Percentiles rank a stretch among this genome's conserved stretches.
phyloP scores from a whole-genome alignment of 2,329 filamentous ascomycete genomes.

The Clonostachys chloroleuca region DNA sequence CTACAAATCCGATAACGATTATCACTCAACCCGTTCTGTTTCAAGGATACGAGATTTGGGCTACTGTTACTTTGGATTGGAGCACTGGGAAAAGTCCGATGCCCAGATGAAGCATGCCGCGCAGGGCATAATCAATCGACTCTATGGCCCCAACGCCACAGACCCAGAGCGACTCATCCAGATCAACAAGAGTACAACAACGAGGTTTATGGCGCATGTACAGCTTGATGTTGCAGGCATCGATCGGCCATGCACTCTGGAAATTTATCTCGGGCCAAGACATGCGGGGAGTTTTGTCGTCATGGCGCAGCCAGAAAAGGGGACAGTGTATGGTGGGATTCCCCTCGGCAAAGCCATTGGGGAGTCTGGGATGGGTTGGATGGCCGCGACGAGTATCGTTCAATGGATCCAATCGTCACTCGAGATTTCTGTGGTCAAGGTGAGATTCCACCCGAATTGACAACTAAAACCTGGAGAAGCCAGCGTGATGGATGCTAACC shows the following conservation, averaged over 20 bases:
- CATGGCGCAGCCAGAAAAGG: constrained; percentile 25
- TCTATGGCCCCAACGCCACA: constrained; percentile 14
- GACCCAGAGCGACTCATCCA: neutral
- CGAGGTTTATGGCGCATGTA: constrained; percentile 27
- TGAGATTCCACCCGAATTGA: constrained; percentile 3
- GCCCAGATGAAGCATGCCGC: constrained; percentile 21
- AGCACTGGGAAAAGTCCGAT: constrained; percentile 23
- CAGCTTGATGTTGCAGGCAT: constrained; percentile 25
- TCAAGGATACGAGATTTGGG: constrained; percentile 24
- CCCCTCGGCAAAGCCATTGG: constrained; percentile 62
- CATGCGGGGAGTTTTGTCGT: constrained; percentile 25
- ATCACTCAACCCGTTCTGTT: constrained; percentile 35
- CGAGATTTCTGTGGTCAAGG: constrained; percentile 24
- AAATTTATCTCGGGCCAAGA: constrained; percentile 23
- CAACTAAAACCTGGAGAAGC: too few species aligned
- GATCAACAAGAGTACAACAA: constrained; percentile 9
- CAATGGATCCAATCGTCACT: constrained; percentile 16
- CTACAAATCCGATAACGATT: constrained; percentile 25
- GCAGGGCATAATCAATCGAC: constrained; percentile 21
- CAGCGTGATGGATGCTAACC: too few species aligned
- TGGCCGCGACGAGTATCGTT: constrained; percentile 11
- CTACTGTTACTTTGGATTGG: constrained; percentile 31
- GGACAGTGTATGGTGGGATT: constrained; percentile 22
- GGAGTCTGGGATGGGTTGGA: constrained; percentile 38
- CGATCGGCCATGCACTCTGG: constrained; percentile 25